A percentile compares a stretch with the other conserved stretches of the same genome.
Evolutionary conservation across 768 basidiomycete genomes (phyloP).

Genomic region (Cubamyces sp.): DNA sequence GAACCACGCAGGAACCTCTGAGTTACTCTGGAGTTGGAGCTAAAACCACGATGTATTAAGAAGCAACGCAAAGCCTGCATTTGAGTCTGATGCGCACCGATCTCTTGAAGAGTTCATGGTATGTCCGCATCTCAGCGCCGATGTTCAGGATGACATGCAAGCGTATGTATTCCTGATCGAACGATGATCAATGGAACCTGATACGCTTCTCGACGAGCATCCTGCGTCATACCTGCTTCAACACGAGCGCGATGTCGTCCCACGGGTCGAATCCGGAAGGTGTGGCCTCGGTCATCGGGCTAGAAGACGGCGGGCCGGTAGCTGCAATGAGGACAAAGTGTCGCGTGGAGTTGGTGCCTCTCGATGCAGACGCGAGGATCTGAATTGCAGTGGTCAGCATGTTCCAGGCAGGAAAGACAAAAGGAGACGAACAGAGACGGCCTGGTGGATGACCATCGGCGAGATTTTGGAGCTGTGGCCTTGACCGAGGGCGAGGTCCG

Average conservation of each 20-base stretch:
- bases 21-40: constrained; percentile 26
- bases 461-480: constrained; percentile 24
- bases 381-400: constrained; percentile 7
- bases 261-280: constrained; percentile 33
- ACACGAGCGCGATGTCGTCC: constrained; percentile 26
- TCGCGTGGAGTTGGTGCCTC: constrained; percentile 35
- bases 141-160: constrained; percentile 60
- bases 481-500: constrained; percentile 26
- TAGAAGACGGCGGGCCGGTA: constrained; percentile 34
- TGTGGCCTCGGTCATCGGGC: constrained; percentile 15
- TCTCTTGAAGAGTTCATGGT: constrained; percentile 50
- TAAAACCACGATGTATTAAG: constrained; percentile 37
- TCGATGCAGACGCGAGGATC: constrained; percentile 18
- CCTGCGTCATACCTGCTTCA: constrained; percentile 26
- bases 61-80: constrained; percentile 29
- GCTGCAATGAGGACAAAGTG: constrained; percentile 62
- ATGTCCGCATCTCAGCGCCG: constrained; percentile 48
- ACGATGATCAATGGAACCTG: constrained; percentile 45
- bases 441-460: constrained; percentile 23
- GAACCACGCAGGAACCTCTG: constrained; percentile 43
- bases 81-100: constrained; percentile 15
- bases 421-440: constrained; percentile 25
- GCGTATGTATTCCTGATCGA: constrained; percentile 53
- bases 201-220: constrained; percentile 36
- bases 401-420: background rate